These are phyloP conservation scores for Leucosporidium creatinivorum DNA, from an alignment of 768 basidiomycete genomes.

Conservation along the genomic window DNA sequence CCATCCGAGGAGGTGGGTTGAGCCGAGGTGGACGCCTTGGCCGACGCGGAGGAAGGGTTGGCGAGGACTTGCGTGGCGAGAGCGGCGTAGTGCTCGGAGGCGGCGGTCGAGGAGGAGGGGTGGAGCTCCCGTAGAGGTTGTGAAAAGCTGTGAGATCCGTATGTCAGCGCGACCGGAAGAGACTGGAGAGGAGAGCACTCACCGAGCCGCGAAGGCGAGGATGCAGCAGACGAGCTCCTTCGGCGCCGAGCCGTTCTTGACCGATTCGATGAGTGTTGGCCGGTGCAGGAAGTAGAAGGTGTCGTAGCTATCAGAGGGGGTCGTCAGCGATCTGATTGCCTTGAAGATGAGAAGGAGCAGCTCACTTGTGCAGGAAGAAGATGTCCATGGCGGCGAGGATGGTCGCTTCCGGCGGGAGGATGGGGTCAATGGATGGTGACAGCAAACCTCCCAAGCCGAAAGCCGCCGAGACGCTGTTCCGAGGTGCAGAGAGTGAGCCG, in stretches of 20 bases:
- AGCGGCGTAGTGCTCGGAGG: slow-evolving; percentile 25
- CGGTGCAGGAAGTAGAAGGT: slow-evolving; percentile 30
- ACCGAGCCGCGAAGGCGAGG: slow-evolving; percentile 27
- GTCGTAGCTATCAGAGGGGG: slow-evolving; percentile 11
- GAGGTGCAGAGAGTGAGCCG: neutral
- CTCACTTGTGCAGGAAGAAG: slow-evolving; percentile 28
- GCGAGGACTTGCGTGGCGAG: slow-evolving; percentile 23
- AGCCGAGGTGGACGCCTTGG: neutral
- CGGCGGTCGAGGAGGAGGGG: slow-evolving; percentile 12
- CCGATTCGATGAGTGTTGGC: slow-evolving; percentile 5
- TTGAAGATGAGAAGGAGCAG: neutral
- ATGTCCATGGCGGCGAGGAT: slow-evolving; percentile 11
- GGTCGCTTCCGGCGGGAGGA: slow-evolving; percentile 8
- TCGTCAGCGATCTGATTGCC: neutral
- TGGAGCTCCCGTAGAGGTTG: slow-evolving; percentile 19
- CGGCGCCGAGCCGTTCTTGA: slow-evolving; percentile 10
- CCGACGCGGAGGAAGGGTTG: slow-evolving; percentile 10
- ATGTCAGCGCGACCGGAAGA: neutral
- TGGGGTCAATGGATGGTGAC: slow-evolving; percentile 6
- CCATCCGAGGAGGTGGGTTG: slow-evolving; percentile 5
- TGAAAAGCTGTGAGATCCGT: slow-evolving; percentile 4
- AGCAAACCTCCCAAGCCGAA: neutral
- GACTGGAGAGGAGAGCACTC: neutral
- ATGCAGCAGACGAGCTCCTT: slow-evolving; percentile 28
- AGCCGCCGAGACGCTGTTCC: neutral